Base-by-base conservation (phyloP, 2,329 filamentous ascomycete species). In the Botrytis galanthina region DNA sequence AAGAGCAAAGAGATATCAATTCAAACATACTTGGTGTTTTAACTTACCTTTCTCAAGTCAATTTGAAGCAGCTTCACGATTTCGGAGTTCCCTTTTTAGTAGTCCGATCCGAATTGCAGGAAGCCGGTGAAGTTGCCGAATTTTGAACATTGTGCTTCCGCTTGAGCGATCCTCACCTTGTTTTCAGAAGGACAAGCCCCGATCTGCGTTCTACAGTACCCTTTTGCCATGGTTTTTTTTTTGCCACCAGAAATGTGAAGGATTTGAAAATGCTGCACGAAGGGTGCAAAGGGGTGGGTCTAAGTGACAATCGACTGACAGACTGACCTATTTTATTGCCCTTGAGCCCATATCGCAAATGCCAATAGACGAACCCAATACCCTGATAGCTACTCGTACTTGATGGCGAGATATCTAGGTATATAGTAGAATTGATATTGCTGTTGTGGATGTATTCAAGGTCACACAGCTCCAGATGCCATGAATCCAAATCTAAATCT, bases 1-100 rank as follows among this genome's bases (percentile, higher is more conserved):
- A 77, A 54, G 51, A 72, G 51, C 59, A 44, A 68, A 69, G 51
- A 68, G 71, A 72, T 51, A 69, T 72, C 62, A 60, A 68, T 72
- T 68, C 57, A 69, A 69, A 35, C 51, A 69, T 57, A 46, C 51
- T 66, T 72, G 70, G 61, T 69, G 18, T 69, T 68, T 39, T 32
- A 57, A n/a, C 48, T 18, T 29, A 29, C 51, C 54, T 57, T n/a
- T 18, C 26, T 16, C 39, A 16, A 42, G 66, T n/a, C 48, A 37
- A 37, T 46, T 14, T 29, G 26, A n/a, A 46, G 20, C 9, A 46
- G 20, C 9, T 46, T 37, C 48, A 59, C n/a, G 26, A 59, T 39
- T 29, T 44, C 62, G 39, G 69, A 57, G 26, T 29, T 63, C 66
- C 26, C 18, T 29, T 57, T 60, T 39, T 22, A 35, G 32, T 71